Evolutionary conservation across 306 rosid species (phyloP), one percentile per base, ranked within the genome.

Genomic region (Vachellia pachyceras): DNA sequence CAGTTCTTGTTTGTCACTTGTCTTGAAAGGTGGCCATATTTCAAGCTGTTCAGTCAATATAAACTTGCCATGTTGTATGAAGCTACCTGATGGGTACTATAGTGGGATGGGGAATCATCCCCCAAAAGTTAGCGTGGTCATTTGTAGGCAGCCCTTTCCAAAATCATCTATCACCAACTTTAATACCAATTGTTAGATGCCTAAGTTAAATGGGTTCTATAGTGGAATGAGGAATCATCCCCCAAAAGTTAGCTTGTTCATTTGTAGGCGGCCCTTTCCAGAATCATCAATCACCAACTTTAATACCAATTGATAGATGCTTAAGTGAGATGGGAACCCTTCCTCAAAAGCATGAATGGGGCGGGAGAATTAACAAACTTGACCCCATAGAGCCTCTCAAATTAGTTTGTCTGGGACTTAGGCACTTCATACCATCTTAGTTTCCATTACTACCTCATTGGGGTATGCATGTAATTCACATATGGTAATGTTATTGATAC

Each of bases 1-100:
- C 37, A 14, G 65, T 74, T 18, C 57, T 36, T 35, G 35, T 66
- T 12, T 79, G 49, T 80, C 40, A 18, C 29, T 76, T 58, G 46
- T 76, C 29, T 33, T 47, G 60, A 63, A 18, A 10, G 47, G 40
- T 69, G 61, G n/a, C 13, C 58, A 55, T 55, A 65, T 42, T 79
- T 73, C 29, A 74, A 20, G 35, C 33, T 49, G 68, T 77, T 41
- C 60, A 5, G 22, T 39, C 72, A 57, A 58, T 60, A 37, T 67
- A 55, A 64, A 20, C 17, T 42, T 41, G 44, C 33, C 36, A 66
- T 37, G 45, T 69, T 80, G n/a, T 40, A 44, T 76, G 79, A 63
- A 66, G 50, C 75, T 22, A 36, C 68, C 13, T 55, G 33, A 18
- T 55, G 63, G 25, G 25, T 20, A 20, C 12, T 55, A 0, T n/a